These are phyloP conservation scores for Lactuca saligna DNA, from an alignment of 129 eudicot species.

Conservation along the genomic window DNA sequence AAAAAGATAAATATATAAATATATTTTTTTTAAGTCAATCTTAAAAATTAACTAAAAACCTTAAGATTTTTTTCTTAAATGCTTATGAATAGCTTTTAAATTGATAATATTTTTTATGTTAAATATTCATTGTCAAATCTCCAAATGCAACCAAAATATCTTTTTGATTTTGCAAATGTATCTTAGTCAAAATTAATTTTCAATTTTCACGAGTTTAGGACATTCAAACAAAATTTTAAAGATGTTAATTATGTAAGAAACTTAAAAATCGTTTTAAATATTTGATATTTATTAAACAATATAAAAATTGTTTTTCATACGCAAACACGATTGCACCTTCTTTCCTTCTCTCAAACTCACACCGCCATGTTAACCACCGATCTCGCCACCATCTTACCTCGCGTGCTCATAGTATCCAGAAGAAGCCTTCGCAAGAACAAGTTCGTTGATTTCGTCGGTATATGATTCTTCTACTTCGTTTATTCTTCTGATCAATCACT, in stretches of 20 bases:
- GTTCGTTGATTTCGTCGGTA: slow-evolving; percentile 95
- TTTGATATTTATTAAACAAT: background rate
- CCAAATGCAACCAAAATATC: too few species aligned
- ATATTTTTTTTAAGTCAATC: too few species aligned
- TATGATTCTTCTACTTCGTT: background rate
- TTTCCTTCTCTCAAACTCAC: background rate
- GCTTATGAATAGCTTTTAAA: too few species aligned
- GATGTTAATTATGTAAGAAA: background rate
- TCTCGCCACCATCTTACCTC: slow-evolving; percentile 72
- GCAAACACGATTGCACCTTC: background rate
- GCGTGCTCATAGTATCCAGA: slow-evolving; percentile 85
- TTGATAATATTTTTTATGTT: too few species aligned
- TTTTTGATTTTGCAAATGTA: too few species aligned
- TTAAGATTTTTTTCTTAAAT: too few species aligned
- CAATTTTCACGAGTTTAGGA: too few species aligned
- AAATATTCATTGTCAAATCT: too few species aligned
- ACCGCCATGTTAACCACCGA: slow-evolving; percentile 49
- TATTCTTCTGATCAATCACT: background rate
- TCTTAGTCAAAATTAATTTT: background rate
- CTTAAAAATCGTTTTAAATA: background rate
- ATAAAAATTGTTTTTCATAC: background rate
- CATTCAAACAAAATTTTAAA: too few species aligned
- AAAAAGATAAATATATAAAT: too few species aligned
- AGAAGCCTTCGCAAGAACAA: slow-evolving; percentile 96
- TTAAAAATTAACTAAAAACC: too few species aligned